Evolutionary conservation across 164 flowering plant genomes (phyloP).

Genomic region (Euptelea pleiosperma): DNA sequence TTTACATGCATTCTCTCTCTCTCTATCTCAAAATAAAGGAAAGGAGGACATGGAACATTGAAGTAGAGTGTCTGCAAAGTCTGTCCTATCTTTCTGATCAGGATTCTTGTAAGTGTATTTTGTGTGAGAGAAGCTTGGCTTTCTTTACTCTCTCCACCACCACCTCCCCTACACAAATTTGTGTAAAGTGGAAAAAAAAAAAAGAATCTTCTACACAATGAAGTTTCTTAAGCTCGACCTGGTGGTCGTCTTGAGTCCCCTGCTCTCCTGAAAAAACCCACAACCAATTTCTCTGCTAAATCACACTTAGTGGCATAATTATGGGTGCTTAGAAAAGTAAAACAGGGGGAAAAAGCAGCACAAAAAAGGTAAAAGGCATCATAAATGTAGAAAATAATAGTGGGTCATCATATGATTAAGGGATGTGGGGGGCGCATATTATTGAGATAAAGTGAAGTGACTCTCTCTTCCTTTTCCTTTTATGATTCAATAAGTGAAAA

Average conservation of each 20-base stretch:
- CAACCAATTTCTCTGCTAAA: no score
- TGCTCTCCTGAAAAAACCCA: conserved; percentile 34
- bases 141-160: conserved; percentile 14
- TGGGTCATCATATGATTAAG: conserved; percentile 11
- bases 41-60: conserved; percentile 1
- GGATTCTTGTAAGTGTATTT: conserved; percentile 19
- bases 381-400: conserved; percentile 11
- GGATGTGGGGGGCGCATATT: conserved; percentile 10
- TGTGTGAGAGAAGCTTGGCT: conserved; percentile 26
- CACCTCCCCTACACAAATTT: conserved; percentile 14
- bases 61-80: conserved; percentile 24
- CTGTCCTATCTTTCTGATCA: conserved; percentile 15
- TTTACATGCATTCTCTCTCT: conserved; percentile 3
- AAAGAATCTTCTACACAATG: conserved; percentile 11
- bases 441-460: conserved; percentile 23
- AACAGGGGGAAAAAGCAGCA: background rate
- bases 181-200: conserved; percentile 16
- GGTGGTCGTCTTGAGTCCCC: conserved; percentile 45
- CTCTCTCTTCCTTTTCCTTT: conserved; percentile 11
- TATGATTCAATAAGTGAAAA: conserved; percentile 1
- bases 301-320: background rate
- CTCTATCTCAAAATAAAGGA: background rate
- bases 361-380: conserved; percentile 17
- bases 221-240: conserved; percentile 30
- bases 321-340: background rate